phyloP scores from a whole-genome alignment of 2,329 filamentous ascomycete genomes.

The Intubia oerlemansii region DNA sequence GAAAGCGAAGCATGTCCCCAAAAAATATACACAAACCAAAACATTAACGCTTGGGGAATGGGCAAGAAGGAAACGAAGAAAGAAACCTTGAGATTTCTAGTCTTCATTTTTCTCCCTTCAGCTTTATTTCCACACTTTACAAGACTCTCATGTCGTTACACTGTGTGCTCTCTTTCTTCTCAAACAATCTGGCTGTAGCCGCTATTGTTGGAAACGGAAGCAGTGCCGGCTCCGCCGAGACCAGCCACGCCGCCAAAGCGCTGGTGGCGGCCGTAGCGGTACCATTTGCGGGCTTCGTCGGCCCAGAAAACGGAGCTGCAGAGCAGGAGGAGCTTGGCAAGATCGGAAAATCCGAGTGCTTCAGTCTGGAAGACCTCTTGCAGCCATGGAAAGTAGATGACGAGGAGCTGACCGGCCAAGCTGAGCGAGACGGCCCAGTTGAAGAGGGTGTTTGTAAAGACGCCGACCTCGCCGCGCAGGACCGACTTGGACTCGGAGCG shows the following conservation, averaged over 20 bases:
- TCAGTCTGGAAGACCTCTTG: constrained; percentile 96
- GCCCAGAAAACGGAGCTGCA: constrained; percentile 90
- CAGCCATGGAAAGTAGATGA: constrained; percentile 86
- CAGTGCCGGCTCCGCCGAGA: too few relatives aligned
- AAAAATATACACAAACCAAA: background rate
- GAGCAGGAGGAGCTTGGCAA: constrained; percentile 49
- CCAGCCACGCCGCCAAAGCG: too few relatives aligned
- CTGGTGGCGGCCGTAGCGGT: constrained; percentile 31
- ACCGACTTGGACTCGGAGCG: constrained; percentile 81
- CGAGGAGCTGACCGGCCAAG: constrained; percentile 65
- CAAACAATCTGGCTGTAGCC: too few relatives aligned
- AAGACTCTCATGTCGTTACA: too few relatives aligned
- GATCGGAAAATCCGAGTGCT: constrained; percentile 50
- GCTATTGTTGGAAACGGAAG: too few relatives aligned
- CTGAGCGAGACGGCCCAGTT: constrained; percentile 86
- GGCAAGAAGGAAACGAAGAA: too few relatives aligned
- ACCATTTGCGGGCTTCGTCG: constrained; percentile 77
- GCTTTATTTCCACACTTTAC: too few relatives aligned
- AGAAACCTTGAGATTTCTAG: too few relatives aligned
- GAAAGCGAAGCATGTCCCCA: background rate
- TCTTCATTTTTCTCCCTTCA: too few relatives aligned
- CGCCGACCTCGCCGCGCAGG: constrained; percentile 60
- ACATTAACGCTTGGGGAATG: too few relatives aligned
- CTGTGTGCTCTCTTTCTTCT: too few relatives aligned
- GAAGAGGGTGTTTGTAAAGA: constrained; percentile 81